These are phyloP conservation scores for Arthromyces matolae DNA, from an alignment of 768 basidiomycete species.

Conservation along the genomic window DNA sequence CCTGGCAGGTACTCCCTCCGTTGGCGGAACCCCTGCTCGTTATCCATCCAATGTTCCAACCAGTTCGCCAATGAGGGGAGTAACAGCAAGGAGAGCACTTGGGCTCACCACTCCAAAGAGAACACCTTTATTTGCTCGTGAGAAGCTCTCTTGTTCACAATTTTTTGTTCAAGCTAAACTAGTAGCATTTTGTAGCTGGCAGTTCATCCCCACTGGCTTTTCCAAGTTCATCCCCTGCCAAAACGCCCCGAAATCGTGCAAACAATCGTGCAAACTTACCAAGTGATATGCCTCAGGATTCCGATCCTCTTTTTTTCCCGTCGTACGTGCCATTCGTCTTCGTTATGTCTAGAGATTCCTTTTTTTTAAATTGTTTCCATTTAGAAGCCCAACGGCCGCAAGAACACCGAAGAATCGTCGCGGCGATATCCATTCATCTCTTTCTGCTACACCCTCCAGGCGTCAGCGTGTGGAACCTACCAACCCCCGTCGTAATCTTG, in stretches of 20 bases:
- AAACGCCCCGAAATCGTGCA: slow-evolving; percentile 39
- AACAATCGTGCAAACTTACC: slow-evolving; percentile 27
- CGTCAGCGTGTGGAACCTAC: slow-evolving; percentile 29
- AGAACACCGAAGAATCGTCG: slow-evolving; percentile 72
- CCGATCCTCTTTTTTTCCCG: slow-evolving; percentile 70
- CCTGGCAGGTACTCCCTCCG: slow-evolving; percentile 51
- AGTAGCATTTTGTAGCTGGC: slow-evolving; percentile 32
- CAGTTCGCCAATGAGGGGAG: slow-evolving; percentile 45
- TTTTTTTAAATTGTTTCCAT: neutral
- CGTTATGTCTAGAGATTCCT: neutral
- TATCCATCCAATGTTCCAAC: slow-evolving; percentile 34
- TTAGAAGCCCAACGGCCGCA: slow-evolving; percentile 48
- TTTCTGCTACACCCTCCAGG: slow-evolving; percentile 50
- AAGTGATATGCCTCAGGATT: slow-evolving; percentile 43
- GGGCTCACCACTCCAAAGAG: slow-evolving; percentile 55
- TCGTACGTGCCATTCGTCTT: slow-evolving; percentile 39
- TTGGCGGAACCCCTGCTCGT: slow-evolving; percentile 46
- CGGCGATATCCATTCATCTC: slow-evolving; percentile 88
- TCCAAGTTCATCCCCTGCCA: slow-evolving; percentile 60
- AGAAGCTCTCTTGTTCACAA: slow-evolving; percentile 19
- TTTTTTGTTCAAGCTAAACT: slow-evolving; percentile 9
- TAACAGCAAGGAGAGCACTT: slow-evolving; percentile 49
- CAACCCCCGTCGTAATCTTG: slow-evolving; percentile 27
- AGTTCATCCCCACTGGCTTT: slow-evolving; percentile 64
- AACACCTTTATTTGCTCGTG: slow-evolving; percentile 50